Evolutionary conservation across 2,329 filamentous ascomycete species (phyloP), one percentile per base, ranked within the genome.

Genomic region (Colletotrichum limetticola): DNA sequence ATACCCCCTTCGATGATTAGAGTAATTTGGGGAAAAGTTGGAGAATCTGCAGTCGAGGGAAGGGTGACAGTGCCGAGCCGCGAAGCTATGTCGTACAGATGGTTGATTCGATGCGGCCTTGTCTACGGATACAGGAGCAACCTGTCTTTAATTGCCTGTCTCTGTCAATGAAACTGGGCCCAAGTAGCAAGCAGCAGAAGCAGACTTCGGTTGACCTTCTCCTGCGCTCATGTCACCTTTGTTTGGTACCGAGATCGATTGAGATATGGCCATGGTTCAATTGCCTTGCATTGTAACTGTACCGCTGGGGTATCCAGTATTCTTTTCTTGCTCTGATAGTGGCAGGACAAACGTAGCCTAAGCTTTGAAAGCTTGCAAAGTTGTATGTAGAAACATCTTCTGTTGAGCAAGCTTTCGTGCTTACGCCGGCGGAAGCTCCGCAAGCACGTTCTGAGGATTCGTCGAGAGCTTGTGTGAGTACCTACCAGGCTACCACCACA

Each of bases 11-110:
- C 49, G 30, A 35, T 35, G 46, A 71, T 61, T 61, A 74, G 49
- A 66, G 57, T 62, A 63, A 42, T 66, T 74, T 67, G 71, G 71
- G 71, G 71, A 74, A 49, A 74, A 71, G 61, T 74, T 74, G 71
- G 71, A 71, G 71, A 73, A 73, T 22, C 42, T 28, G 35, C 55
- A n/a, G 37, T 56, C 56, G 28, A 56, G 67, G 62, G 70, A 53
- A 74, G 57, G 60, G 53, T 63, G 24, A 57, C 61, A 62, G 28
- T 71, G 71, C 71, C 68, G 68, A 67, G 68, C 56, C 62, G 46
- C 56, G 42, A 71, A 66, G 28, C 64, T 71, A 66, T 71, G 70
- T 72, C 59, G 59, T 68, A 72, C 46, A 66, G 46, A 61, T 35
- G 56, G 63, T 24, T 71, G 42, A 64, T 59, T 66, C 56, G 68